These are phyloP conservation scores for Globisporangium apiculatum DNA, from an alignment of 352 stramenopile genomes.

Conservation along the genomic window DNA sequence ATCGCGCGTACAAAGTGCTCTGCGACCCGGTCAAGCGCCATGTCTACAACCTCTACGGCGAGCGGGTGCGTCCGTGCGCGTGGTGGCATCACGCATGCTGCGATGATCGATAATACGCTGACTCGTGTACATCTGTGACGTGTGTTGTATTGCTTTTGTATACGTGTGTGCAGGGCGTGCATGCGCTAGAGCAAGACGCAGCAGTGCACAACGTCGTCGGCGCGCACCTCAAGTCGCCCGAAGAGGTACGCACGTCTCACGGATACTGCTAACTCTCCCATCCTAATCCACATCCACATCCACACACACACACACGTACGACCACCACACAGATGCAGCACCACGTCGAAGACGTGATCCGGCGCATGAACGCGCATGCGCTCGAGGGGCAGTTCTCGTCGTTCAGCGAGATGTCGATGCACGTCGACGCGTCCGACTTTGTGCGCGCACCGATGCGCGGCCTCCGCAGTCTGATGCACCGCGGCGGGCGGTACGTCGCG, in stretches of 20 bases:
- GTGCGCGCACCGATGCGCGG: constrained; percentile 55
- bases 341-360: constrained; percentile 49
- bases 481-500: constrained; percentile 39
- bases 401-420: constrained; percentile 76
- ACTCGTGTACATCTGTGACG: constrained; percentile 1
- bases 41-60: constrained; percentile 75
- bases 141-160: constrained; percentile 6
- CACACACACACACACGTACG: too few species aligned
- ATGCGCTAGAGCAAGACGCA: constrained; percentile 56
- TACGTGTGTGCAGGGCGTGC: constrained; percentile 25
- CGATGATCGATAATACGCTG: background rate
- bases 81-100: background rate
- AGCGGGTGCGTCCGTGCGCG: constrained; percentile 23
- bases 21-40: constrained; percentile 53
- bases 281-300: too few species aligned
- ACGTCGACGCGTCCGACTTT: constrained; percentile 73
- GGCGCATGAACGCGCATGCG: constrained; percentile 55
- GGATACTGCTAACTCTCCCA: background rate
- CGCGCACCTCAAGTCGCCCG: constrained; percentile 34
- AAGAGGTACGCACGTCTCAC: constrained; percentile 18
- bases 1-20: constrained; percentile 80
- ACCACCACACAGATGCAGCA: constrained; percentile 25
- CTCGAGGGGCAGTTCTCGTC: constrained; percentile 73
- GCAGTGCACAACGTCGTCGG: constrained; percentile 27
- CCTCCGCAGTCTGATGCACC: constrained; percentile 36